Base-by-base conservation (phyloP, 2,329 filamentous ascomycete genomes). In the Cordyceps militaris region DNA sequence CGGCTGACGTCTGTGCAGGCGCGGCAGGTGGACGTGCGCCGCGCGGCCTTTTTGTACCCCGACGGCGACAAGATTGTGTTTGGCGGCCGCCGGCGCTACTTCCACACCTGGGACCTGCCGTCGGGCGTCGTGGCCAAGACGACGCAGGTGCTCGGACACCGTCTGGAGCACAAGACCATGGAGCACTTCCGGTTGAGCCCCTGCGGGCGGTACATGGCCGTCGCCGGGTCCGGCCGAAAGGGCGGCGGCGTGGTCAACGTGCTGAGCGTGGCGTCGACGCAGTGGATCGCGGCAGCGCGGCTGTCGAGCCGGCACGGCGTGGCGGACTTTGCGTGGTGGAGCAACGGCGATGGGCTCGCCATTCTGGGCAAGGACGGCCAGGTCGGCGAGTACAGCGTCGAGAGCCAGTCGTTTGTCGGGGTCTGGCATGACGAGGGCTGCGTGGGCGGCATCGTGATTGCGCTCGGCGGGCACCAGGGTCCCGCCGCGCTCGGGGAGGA, bases 241-340 rank as follows among this genome's bases (percentile, higher is more conserved):
- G 91, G 91, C 28, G 91, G 92, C 58, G 94, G 94, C 64, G 80
- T 90, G 56, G 81, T 99, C 73, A 97, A 96, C 70, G 77, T 99
- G 24, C 75, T 99, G 26, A 87, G 87, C 73, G 85, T 88, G 1
- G 77, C 75, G 24, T 93, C 92, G 0, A 85, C 89, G 68, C 93
- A 97, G 74, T 97, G 93, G 93, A 78, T 91, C 48, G 83, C 88
- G 0, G 86, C 93, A 63, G 90, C 89, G 14, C 82, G 92, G 40
- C 79, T 97, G 47, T 90, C 97, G 66, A 87, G 89, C 62, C 81
- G 83, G 50, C 86, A 91, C 52, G 92, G 92, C 38, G 86, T 97
- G 49, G 88, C 90, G 1, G 93, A 97, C 70, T 95, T 97, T 66
- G 85, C 84, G 1, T 99, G 94, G 94, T 97, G 92, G 92, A 81